These are phyloP conservation scores for Dioscorea cayenensis DNA, from an alignment of 116 monocot genomes.

Conservation along the genomic window DNA sequence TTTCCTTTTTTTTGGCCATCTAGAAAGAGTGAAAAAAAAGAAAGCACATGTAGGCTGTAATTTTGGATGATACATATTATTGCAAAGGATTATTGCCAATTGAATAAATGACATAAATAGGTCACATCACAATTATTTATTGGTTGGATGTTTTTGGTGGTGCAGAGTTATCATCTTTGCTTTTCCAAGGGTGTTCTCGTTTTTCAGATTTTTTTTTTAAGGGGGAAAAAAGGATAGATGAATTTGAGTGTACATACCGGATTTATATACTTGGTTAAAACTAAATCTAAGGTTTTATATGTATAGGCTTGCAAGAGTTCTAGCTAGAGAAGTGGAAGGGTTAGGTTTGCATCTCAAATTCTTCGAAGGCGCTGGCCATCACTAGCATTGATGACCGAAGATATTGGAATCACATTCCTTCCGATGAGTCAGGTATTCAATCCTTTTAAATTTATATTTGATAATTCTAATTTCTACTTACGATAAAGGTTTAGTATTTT, in stretches of 20 bases:
- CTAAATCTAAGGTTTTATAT: neutral
- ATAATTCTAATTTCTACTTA: neutral
- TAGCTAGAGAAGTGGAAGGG: constrained; percentile 59
- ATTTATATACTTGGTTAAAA: neutral
- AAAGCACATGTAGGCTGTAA: no score
- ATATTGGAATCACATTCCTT: constrained; percentile 67
- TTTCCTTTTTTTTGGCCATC: neutral
- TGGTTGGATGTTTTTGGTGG: neutral
- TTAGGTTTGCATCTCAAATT: constrained; percentile 47
- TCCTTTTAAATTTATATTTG: neutral
- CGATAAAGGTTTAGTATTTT: no score
- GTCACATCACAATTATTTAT: no score
- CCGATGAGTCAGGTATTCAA: constrained; percentile 55
- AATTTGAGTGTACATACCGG: neutral
- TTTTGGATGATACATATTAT: no score
- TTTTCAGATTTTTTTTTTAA: neutral
- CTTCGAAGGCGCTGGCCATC: constrained; percentile 58
- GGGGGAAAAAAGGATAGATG: neutral
- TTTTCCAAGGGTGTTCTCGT: neutral
- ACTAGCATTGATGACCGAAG: constrained; percentile 80
- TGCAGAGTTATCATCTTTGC: neutral
- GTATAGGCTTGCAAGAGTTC: constrained; percentile 25
- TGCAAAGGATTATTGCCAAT: no score
- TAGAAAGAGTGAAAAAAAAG: neutral
- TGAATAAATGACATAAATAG: no score